These are phyloP conservation scores for Fraxinus nigra DNA, from an alignment of 305 asterid genomes.

Conservation along the genomic window DNA sequence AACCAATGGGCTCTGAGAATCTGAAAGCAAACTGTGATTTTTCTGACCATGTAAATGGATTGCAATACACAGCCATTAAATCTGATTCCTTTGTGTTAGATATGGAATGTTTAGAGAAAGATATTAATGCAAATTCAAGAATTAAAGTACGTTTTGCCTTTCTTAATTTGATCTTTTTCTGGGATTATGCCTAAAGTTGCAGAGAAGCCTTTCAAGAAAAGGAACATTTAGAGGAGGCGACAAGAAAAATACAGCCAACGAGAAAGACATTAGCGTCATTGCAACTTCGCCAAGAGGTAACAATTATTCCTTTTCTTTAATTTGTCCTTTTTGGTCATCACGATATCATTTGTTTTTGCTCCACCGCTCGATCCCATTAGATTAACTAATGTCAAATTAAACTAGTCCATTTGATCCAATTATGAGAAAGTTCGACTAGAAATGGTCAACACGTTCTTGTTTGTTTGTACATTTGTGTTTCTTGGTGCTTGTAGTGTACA, in stretches of 20 bases:
- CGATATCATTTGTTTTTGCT: not conserved
- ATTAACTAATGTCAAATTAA: not conserved
- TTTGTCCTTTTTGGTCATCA: not conserved
- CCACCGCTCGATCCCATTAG: not conserved
- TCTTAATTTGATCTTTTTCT: not conserved
- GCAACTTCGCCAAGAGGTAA: slow-evolving; percentile 42
- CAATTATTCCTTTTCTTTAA: not conserved
- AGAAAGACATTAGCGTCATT: slow-evolving; percentile 17
- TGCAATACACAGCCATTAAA: slow-evolving; percentile 25
- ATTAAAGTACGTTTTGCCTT: slow-evolving; percentile 41
- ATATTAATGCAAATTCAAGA: slow-evolving; percentile 52
- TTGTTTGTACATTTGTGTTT: not conserved
- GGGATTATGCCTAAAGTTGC: slow-evolving; percentile 27
- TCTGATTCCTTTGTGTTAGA: slow-evolving; percentile 66
- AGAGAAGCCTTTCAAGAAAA: slow-evolving; percentile 43
- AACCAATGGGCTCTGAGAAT: slow-evolving; percentile 36
- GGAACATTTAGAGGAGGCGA: slow-evolving; percentile 35
- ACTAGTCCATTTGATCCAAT: not conserved
- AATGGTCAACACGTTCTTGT: not conserved
- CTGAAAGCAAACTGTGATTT: slow-evolving; percentile 1
- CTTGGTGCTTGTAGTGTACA: not conserved
- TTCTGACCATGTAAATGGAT: slow-evolving; percentile 34
- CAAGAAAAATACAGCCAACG: slow-evolving; percentile 23
- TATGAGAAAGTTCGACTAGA: not conserved
- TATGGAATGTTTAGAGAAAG: slow-evolving; percentile 61